Evolutionary conservation across 176 grass and related monocot genomes (phyloP).

Genomic region (Zea luxurians): DNA sequence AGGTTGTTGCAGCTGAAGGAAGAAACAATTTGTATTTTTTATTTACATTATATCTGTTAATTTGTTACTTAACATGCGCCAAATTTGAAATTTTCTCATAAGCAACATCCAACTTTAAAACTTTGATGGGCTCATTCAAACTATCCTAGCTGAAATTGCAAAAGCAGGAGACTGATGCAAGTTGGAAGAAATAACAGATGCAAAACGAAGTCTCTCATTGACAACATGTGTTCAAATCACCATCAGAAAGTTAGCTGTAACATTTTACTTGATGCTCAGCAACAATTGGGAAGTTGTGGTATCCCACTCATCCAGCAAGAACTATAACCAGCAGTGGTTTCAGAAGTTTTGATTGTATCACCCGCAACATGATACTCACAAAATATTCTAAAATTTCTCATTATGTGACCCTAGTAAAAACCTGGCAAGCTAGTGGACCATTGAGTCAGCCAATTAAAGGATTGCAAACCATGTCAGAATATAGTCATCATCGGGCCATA

Average conservation of each 20-base stretch:
- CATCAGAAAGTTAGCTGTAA: background rate
- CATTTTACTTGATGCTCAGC: background rate
- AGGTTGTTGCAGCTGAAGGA: background rate
- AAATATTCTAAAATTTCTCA: background rate
- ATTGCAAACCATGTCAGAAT: background rate
- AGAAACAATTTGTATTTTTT: background rate
- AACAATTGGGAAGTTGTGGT: background rate
- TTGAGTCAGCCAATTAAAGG: background rate
- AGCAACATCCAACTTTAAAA: background rate
- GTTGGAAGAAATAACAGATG: background rate
- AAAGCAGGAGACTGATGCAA: conserved; percentile 6
- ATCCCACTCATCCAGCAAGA: conserved; percentile 2
- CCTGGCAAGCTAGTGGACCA: background rate
- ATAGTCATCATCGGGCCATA: background rate
- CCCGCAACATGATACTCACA: background rate
- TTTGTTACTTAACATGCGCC: background rate
- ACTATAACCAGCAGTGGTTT: background rate
- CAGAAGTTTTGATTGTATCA: background rate
- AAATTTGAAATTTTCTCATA: background rate
- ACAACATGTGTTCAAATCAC: background rate
- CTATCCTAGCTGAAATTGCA: background rate
- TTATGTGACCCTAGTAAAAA: background rate
- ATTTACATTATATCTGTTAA: background rate
- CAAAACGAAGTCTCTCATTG: background rate
- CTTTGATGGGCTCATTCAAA: background rate